Conservation (phyloP, 2,329 filamentous ascomycete genomes). For the Clathrospora elynae region DNA sequence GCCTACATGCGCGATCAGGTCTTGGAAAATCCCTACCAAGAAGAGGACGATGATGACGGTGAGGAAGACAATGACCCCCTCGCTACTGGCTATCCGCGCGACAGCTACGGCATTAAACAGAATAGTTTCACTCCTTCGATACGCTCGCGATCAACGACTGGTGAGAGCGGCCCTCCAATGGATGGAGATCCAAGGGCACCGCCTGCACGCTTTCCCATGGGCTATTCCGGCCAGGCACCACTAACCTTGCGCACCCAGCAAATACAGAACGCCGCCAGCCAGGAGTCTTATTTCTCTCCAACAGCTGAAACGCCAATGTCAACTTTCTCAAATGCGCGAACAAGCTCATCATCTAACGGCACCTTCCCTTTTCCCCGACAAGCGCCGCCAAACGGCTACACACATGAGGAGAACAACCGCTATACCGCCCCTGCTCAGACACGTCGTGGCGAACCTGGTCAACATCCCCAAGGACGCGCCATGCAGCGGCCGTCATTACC, state of each 20-base stretch:
- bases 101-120: slow-evolving; percentile 62
- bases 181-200: slow-evolving; percentile 58
- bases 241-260: slow-evolving; percentile 73
- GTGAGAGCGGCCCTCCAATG: slow-evolving; percentile 64
- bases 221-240: slow-evolving; percentile 55
- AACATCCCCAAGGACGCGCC: slow-evolving; percentile 68
- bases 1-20: slow-evolving; percentile 74
- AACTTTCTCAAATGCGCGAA: slow-evolving; percentile 59
- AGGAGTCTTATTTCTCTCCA: slow-evolving; percentile 94
- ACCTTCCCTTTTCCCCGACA: slow-evolving; percentile 83
- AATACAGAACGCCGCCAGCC: slow-evolving; percentile 66
- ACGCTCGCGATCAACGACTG: slow-evolving; percentile 75
- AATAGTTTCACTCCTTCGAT: slow-evolving; percentile 77
- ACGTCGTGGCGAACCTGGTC: slow-evolving; percentile 71
- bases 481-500: slow-evolving; percentile 78
- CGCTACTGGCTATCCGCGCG: slow-evolving; percentile 43
- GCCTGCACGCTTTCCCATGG: slow-evolving; percentile 73
- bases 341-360: slow-evolving; percentile 72
- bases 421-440: slow-evolving; percentile 89
- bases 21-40: slow-evolving; percentile 81
- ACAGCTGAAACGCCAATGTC: slow-evolving; percentile 78
- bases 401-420: slow-evolving; percentile 74
- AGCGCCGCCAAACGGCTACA: slow-evolving; percentile 70
- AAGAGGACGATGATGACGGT: slow-evolving; percentile 63
- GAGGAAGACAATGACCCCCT: slow-evolving; percentile 53